Evolutionary conservation across 192 early-diverging fungal genomes (phyloP).

Genomic region (Spizellomyces punctatus): DNA sequence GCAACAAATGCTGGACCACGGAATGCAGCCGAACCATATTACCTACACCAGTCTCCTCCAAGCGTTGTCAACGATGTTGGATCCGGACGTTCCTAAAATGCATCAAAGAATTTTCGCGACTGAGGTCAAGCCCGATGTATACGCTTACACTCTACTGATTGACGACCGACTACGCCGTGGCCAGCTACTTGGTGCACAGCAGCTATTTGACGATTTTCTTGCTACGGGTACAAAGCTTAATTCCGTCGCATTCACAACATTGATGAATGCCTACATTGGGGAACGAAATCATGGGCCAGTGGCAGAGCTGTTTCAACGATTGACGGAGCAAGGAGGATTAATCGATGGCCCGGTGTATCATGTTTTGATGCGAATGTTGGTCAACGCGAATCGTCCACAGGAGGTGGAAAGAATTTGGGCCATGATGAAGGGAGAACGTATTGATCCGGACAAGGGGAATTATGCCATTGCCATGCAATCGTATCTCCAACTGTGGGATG

Average conservation of each 20-base stretch:
- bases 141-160: conserved; percentile 10
- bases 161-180: conserved; percentile 7
- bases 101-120: conserved; percentile 28
- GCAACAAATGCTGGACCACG: conserved; percentile 8
- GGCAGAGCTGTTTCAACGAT: neutral
- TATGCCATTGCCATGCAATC: neutral
- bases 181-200: conserved; percentile 6
- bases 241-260: neutral
- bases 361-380: neutral
- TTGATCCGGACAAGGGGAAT: neutral
- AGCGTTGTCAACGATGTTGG: conserved; percentile 4
- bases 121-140: conserved; percentile 20
- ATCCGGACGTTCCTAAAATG: conserved; percentile 8
- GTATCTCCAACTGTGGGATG: neutral
- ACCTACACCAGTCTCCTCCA: conserved; percentile 28
- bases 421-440: neutral
- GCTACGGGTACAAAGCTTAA: neutral
- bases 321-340: conserved; percentile 3
- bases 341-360: neutral
- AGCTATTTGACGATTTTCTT: neutral
- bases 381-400: conserved; percentile 8
- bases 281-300: neutral
- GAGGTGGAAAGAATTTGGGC: conserved; percentile 16
- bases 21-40: conserved; percentile 6
- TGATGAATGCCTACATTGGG: conserved; percentile 1